Percentiles rank a stretch among this genome's conserved stretches.
Conservation (phyloP, 2,329 filamentous ascomycete species). For the Diaporthe ilicicola region DNA sequence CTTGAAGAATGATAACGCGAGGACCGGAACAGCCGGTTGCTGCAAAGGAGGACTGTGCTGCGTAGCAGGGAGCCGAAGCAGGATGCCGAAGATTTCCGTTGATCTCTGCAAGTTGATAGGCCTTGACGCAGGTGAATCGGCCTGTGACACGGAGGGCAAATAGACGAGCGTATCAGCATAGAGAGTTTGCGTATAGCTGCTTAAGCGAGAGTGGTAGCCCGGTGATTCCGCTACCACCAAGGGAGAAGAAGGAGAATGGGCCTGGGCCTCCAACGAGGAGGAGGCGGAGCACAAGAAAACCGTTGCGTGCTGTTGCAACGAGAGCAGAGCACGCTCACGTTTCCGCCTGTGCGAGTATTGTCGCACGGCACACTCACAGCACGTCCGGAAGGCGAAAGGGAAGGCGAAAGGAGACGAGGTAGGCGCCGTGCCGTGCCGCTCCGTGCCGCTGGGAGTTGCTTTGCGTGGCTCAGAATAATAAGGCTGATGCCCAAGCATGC, state of each 20-base stretch:
- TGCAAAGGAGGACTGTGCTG: constrained; percentile 14
- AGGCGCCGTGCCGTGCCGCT: constrained; percentile 5
- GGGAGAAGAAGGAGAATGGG: constrained; percentile 7
- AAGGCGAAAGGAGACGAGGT: not conserved
- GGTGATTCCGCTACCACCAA: constrained; percentile 23
- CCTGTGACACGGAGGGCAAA: constrained; percentile 32
- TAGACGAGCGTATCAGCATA: constrained; percentile 34
- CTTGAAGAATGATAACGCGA: constrained; percentile 23
- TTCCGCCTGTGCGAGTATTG: not conserved
- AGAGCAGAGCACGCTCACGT: not conserved
- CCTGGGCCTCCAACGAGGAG: not conserved
- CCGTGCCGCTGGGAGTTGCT: not conserved
- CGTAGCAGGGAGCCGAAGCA: constrained; percentile 21
- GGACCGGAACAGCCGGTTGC: not conserved
- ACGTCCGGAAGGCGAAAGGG: not conserved
- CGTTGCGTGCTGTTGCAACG: not conserved
- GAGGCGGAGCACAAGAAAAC: not conserved
- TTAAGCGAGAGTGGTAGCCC: constrained; percentile 34
- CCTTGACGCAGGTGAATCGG: constrained; percentile 29
- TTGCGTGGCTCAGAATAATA: not conserved
- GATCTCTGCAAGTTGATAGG: constrained; percentile 32
- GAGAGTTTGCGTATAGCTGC: constrained; percentile 32
- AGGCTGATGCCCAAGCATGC: not conserved
- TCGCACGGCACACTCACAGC: constrained; percentile 2
- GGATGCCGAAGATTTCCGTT: constrained; percentile 24